A percentile compares a stretch with the other conserved stretches of the same genome.
These are phyloP conservation scores for Leptographium radiaticola DNA, from an alignment of 2,329 filamentous ascomycete species.

Conservation along the genomic window DNA sequence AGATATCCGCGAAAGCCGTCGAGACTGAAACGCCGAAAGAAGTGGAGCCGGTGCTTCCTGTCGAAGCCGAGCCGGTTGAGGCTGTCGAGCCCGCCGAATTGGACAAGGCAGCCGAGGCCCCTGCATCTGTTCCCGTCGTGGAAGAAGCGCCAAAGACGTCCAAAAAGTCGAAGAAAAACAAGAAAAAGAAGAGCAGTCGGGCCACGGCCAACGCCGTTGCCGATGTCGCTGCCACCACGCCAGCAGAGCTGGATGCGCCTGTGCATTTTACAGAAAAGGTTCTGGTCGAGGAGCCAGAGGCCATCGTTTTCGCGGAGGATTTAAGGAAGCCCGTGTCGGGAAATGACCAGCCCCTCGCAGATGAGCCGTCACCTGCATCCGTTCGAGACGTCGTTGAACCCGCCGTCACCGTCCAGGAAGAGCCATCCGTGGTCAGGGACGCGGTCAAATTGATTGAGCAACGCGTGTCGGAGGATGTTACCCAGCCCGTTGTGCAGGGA, in stretches of 20 bases:
- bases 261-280: neutral
- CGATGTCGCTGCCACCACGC: neutral
- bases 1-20: neutral
- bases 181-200: neutral
- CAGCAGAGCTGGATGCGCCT: neutral
- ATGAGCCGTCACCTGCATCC: neutral
- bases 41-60: neutral
- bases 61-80: neutral
- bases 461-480: neutral
- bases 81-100: neutral
- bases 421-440: neutral
- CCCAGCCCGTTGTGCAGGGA: neutral
- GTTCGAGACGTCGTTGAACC: neutral
- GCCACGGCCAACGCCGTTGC: neutral
- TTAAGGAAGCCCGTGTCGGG: neutral
- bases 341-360: neutral
- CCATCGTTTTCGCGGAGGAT: neutral
- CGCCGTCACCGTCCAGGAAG: neutral
- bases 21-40: neutral
- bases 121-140: neutral
- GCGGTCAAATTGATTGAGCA: neutral
- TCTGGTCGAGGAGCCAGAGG: neutral
- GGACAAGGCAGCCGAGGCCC: neutral
- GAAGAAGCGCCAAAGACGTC: neutral
- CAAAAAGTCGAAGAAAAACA: neutral